These are phyloP conservation scores for Paraphoma chrysanthemicola DNA, from an alignment of 2,329 filamentous ascomycete genomes.

Conservation along the genomic window DNA sequence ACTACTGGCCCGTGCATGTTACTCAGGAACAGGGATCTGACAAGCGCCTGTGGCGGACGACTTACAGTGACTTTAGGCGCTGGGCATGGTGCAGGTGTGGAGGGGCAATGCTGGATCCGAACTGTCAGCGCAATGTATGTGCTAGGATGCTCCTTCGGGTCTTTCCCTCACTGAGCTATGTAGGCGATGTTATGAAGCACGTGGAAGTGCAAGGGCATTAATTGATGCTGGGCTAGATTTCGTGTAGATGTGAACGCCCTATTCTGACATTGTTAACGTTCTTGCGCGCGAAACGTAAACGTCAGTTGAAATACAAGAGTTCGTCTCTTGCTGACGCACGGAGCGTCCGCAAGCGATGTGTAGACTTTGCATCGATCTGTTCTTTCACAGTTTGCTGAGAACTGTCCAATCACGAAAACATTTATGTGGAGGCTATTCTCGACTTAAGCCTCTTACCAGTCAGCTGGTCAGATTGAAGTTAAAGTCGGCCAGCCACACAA, in stretches of 20 bases:
- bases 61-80: conserved; percentile 1
- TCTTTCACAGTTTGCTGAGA: background rate
- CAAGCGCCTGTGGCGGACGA: conserved; percentile 16
- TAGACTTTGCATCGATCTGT: background rate
- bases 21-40: conserved; percentile 10
- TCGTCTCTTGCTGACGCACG: background rate
- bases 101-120: conserved; percentile 1
- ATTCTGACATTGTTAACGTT: too few relatives aligned
- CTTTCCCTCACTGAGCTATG: background rate
- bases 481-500: background rate
- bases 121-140: conserved; percentile 4
- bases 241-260: too few relatives aligned
- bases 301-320: background rate
- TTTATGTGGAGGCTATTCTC: background rate
- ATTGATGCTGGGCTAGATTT: background rate
- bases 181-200: conserved; percentile 3
- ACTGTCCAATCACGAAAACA: background rate
- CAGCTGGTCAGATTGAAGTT: background rate
- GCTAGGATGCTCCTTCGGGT: background rate
- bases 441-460: background rate
- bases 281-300: background rate
- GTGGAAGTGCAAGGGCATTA: background rate
- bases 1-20: conserved; percentile 6
- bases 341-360: background rate
- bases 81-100: background rate